phyloP scores from a whole-genome alignment of 305 asterid species.

The Striga hermonthica region DNA sequence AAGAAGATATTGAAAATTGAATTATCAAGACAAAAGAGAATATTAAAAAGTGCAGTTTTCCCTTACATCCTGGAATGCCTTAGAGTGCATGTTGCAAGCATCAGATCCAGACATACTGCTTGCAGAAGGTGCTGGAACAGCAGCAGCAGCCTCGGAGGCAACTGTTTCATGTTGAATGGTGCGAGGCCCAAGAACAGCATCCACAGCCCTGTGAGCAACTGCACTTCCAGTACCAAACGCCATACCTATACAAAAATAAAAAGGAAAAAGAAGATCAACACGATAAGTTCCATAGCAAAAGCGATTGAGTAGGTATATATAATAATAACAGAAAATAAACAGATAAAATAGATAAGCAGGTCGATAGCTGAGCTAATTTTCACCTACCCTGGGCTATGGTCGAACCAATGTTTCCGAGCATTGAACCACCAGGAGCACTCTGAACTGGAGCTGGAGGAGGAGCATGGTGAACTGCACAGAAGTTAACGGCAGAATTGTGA shows the following conservation, averaged over 20 bases:
- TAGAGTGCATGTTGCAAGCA: conserved; percentile 52
- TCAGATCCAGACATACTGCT: conserved; percentile 43
- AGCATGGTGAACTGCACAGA: conserved; percentile 52
- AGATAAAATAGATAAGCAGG: neutral
- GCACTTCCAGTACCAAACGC: conserved; percentile 53
- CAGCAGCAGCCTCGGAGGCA: conserved; percentile 36
- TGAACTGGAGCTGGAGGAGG: conserved; percentile 69
- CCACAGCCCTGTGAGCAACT: conserved; percentile 55
- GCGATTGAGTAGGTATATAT: neutral
- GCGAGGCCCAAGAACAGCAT: conserved; percentile 56
- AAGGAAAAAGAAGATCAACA: too few relatives aligned
- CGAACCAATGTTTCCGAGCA: conserved; percentile 54
- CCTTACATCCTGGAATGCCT: conserved; percentile 71
- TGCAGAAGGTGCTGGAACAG: conserved; percentile 34
- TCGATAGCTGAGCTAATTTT: neutral
- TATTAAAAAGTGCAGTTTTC: neutral
- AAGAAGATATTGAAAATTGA: too few relatives aligned
- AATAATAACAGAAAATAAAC: neutral
- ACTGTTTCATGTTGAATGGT: conserved; percentile 45
- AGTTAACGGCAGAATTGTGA: neutral
- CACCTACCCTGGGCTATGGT: conserved; percentile 53
- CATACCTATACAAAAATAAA: conserved; percentile 37
- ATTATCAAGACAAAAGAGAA: neutral
- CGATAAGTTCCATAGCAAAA: conserved; percentile 6
- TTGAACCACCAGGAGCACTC: conserved; percentile 49